Evolutionary conservation across 2,329 filamentous ascomycete species (phyloP).

Genomic region (Acarospora socialis): DNA sequence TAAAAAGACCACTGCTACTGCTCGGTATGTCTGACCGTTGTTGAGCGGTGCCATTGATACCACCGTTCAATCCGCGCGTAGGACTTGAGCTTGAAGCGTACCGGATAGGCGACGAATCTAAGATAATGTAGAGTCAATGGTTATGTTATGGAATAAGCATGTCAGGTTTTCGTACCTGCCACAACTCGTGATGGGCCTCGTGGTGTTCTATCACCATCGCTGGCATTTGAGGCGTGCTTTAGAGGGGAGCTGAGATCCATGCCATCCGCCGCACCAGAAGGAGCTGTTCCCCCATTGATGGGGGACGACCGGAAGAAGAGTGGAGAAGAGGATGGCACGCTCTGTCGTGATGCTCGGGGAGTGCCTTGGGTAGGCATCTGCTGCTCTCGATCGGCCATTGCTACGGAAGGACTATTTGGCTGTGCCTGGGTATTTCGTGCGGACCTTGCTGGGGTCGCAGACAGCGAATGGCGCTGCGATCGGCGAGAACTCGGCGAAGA

Average conservation of each 20-base stretch:
- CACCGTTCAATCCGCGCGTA: conserved; percentile 41
- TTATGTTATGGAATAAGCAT: no score
- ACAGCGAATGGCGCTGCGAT: conserved; percentile 10
- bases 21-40: conserved; percentile 60
- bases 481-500: conserved; percentile 14
- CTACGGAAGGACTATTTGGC: conserved; percentile 7
- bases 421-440: conserved; percentile 4
- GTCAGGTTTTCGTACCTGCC: no score
- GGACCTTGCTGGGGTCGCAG: conserved; percentile 8
- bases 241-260: conserved; percentile 25
- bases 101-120: conserved; percentile 83
- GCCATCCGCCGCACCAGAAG: conserved; percentile 16
- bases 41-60: conserved; percentile 37
- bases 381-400: conserved; percentile 2
- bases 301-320: conserved; percentile 38
- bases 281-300: conserved; percentile 21
- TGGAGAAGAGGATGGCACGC: conserved; percentile 31
- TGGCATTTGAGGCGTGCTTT: conserved; percentile 17
- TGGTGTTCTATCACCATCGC: conserved; percentile 34
- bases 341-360: conserved; percentile 22
- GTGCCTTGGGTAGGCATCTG: conserved; percentile 19
- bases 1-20: conserved; percentile 77
- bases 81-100: conserved; percentile 87
- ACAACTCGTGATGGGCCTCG: conserved; percentile 30
- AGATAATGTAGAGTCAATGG: no score